Base-by-base conservation (phyloP, 306 rosid species). In the Purshia tridentata region DNA sequence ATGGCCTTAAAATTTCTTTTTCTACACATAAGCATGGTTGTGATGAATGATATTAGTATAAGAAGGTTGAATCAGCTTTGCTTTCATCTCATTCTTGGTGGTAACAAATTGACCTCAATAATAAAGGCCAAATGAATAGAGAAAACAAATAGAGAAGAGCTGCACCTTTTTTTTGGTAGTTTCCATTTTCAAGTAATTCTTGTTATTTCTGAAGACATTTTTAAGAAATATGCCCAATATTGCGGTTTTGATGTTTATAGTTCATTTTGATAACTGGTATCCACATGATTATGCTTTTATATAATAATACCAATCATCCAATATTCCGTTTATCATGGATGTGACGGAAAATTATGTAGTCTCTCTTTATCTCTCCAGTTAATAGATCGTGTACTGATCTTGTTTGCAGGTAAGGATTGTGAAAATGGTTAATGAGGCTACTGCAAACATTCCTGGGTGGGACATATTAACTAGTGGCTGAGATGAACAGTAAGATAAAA, bases 391-490 rank as follows among this genome's bases (percentile, higher is more conserved):
- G 15, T 23, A 35, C 58, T 61, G 44, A 69, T 76, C 10, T 72
- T 75, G 18, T 51, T 55, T 83, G 84, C 86, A 91, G 97, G 90
- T 78, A 67, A 55, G 86, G 79, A 92, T 91, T 56, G 97, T 91
- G 75, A 86, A 86, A 78, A 80, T 88, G 97, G 93, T 91, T 14
- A 91, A 91, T 51, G 93, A 91, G 77, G 97, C 97, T 50, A 81
- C 91, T 42, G 88, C 88, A 58, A 85, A 88, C 77, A 80, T 91
- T 66, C 91, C 86, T 51, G 84, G 85, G 64, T 91, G 93, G 97
- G 86, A 85, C 46, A 67, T 77, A 7, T 41, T 78, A 76, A 84
- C 74, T 23, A 77, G 83, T 76, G 81, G 80, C 60, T 59, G 72
- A 80, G 67, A 41, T 29, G 42, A 52, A 77, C 69, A 72, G 67